These are phyloP conservation scores for Lachancea waltii DNA, from an alignment of 805 yeast species.

Conservation along the genomic window DNA sequence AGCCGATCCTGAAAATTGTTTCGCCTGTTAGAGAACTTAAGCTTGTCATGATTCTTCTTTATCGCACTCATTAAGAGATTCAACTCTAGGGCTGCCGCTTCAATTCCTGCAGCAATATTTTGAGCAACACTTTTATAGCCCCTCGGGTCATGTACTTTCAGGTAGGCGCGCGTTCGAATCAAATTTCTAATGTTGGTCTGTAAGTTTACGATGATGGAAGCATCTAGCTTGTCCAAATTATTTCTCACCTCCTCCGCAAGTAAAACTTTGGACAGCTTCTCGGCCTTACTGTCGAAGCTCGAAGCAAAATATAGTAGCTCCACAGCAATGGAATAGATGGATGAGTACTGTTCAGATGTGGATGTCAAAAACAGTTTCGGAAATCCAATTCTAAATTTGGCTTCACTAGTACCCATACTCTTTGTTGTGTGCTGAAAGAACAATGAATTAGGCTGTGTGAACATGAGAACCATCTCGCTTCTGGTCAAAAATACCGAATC, in stretches of 20 bases:
- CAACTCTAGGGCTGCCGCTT: conserved; percentile 34
- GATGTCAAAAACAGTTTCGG: conserved; percentile 49
- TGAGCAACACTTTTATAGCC: conserved; percentile 34
- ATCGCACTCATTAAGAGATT: conserved; percentile 40
- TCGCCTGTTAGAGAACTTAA: conserved; percentile 22
- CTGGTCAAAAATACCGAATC: conserved; percentile 45
- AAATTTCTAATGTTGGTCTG: conserved; percentile 41
- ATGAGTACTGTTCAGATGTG: conserved; percentile 50
- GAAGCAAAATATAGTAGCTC: conserved; percentile 37
- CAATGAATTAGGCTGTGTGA: conserved; percentile 47
- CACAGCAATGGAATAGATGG: conserved; percentile 44
- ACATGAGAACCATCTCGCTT: conserved; percentile 45
- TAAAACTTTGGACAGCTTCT: conserved; percentile 43
- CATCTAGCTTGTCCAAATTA: conserved; percentile 30
- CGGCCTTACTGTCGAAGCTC: conserved; percentile 37
- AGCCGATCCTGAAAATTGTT: conserved; percentile 23
- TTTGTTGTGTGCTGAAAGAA: conserved; percentile 34
- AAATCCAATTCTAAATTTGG: conserved; percentile 31
- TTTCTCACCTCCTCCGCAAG: conserved; percentile 47
- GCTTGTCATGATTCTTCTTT: conserved; percentile 29
- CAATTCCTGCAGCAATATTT: conserved; percentile 33
- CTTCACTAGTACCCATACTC: conserved; percentile 22
- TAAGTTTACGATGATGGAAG: conserved; percentile 43
- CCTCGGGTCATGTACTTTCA: conserved; percentile 34
- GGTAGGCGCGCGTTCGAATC: conserved; percentile 35